A percentile compares a stretch with the other conserved stretches of the same genome.
Conservation (phyloP, 768 basidiomycete genomes). For the Pisolithus microcarpus region DNA sequence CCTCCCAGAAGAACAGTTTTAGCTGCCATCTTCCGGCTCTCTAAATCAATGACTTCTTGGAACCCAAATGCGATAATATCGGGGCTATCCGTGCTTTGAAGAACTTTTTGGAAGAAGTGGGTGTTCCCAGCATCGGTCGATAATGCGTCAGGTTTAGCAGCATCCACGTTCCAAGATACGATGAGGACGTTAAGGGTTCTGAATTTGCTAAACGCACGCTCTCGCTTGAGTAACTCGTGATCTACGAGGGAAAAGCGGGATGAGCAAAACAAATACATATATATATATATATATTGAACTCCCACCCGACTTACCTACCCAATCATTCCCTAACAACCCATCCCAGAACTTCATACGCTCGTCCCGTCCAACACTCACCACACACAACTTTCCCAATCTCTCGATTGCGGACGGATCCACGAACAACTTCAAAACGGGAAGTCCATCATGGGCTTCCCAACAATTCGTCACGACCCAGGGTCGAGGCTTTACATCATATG, state of each 20-base stretch:
- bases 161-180: slow-evolving; percentile 91
- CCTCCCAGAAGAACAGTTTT: slow-evolving; percentile 80
- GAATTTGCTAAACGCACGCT: slow-evolving; percentile 72
- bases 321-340: slow-evolving; percentile 74
- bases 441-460: slow-evolving; percentile 73
- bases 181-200: slow-evolving; percentile 71
- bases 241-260: slow-evolving; percentile 38
- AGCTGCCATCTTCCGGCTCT: slow-evolving; percentile 84
- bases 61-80: slow-evolving; percentile 93
- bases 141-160: slow-evolving; percentile 74
- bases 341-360: slow-evolving; percentile 81
- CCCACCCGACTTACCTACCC: slow-evolving; percentile 62
- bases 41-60: slow-evolving; percentile 96
- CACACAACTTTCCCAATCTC: slow-evolving; percentile 57
- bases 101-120: slow-evolving; percentile 70
- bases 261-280: background rate
- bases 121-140: slow-evolving; percentile 60
- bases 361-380: slow-evolving; percentile 71
- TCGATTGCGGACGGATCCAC: slow-evolving; percentile 75
- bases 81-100: slow-evolving; percentile 65
- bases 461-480: slow-evolving; percentile 86
- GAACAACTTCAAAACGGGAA: slow-evolving; percentile 56
- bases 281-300: too few relatives aligned
- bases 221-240: slow-evolving; percentile 64
- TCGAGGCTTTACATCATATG: slow-evolving; percentile 63